Percentiles rank a stretch among this genome's conserved stretches.
Conservation (phyloP, 139 green algal species). For the Gonium pectorale region DNA sequence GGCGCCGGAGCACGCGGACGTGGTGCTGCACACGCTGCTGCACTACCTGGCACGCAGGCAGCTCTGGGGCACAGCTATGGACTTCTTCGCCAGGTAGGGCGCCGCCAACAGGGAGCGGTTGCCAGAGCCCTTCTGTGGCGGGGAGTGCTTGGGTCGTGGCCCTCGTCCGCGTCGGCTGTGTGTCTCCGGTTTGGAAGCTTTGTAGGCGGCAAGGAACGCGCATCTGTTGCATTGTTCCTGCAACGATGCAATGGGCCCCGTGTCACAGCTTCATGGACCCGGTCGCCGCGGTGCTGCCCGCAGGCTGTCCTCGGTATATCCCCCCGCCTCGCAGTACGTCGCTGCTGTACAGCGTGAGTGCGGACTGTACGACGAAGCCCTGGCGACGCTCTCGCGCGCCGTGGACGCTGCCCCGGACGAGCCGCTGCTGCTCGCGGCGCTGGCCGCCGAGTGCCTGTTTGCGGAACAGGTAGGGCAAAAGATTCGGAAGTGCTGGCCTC, state of each 20-base stretch:
- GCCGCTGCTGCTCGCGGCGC: constrained; percentile 48
- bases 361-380: constrained; percentile 34
- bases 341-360: constrained; percentile 54
- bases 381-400: constrained; percentile 38
- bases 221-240: too few species aligned
- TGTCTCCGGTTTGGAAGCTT: too few species aligned
- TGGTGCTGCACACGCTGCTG: constrained; percentile 58
- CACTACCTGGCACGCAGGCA: constrained; percentile 62
- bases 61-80: constrained; percentile 55
- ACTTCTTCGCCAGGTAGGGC: constrained; percentile 57
- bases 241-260: too few species aligned
- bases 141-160: too few species aligned
- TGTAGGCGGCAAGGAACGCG: too few species aligned
- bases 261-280: too few species aligned
- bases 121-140: not conserved
- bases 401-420: constrained; percentile 36
- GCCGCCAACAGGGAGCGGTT: not conserved
- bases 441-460: constrained; percentile 60
- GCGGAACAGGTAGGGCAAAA: constrained; percentile 37
- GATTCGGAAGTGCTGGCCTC: not conserved
- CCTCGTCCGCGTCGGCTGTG: too few species aligned
- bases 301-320: constrained; percentile 38
- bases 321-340: constrained; percentile 48
- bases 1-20: constrained; percentile 63
- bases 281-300: too few species aligned